Base-by-base conservation (phyloP, 768 basidiomycete species). In the Mycena belliarum region DNA sequence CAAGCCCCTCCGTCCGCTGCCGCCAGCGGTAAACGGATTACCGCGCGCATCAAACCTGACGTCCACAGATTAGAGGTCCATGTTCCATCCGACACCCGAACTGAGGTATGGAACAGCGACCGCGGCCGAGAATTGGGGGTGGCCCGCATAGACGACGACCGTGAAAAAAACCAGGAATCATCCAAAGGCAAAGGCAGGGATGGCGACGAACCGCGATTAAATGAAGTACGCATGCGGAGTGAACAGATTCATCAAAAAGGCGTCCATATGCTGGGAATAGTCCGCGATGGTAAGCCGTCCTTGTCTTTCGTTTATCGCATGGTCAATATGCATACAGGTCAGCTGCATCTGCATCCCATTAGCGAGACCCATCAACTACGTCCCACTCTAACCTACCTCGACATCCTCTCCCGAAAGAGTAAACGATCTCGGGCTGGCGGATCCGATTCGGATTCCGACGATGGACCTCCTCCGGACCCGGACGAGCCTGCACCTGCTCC, bases 21-120 rank as follows among this genome's bases (percentile, higher is more conserved):
- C 37, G 67, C 79, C 32, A 87, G 84, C 65, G 92, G 93, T 8
- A 93, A 93, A 71, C 81, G 83, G 23, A 89, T 94, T 53, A 79
- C 79, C 32, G 90, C 90, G 7, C 83, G 91, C 32, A 73, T 86
- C 60, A 93, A 92, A 70, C 80, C 86, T 4, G 73, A 77, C 37
- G 76, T 81, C 35, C 81, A 78, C 49, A 77, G 85, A 61, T 69
- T 89, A 29, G 92, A 94, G 69, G 78, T 94, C 23, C 90, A 92
- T 69, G 79, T 94, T 14, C 92, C 92, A 6, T 82, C 84, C n/a
- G 92, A 94, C 68, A 83, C 83, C 21, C 85, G 92, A 33, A 75
- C 84, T 18, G 90, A 92, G 61, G 89, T 94, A 16, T 92, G 88
- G 86, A 93, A 89, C 65, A 68, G 69, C n/a, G 88, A 90, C 52